Base-by-base conservation (phyloP, 139 green algal genomes). In the Pleodorina starrii region DNA sequence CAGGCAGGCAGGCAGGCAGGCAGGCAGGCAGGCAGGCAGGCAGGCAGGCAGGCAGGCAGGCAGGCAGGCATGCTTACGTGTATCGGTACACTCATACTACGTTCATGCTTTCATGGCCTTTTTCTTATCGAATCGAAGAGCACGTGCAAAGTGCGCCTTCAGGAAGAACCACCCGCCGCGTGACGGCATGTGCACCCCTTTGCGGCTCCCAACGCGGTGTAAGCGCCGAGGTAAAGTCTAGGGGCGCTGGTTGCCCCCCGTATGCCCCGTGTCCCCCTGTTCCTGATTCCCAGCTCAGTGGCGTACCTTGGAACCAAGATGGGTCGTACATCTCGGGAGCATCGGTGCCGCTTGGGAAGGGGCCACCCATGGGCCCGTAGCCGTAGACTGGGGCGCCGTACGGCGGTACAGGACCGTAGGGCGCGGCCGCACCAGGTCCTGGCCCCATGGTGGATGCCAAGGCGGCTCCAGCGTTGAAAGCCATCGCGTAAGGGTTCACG, bases 301-400 rank as follows among this genome's bases (percentile, higher is more conserved):
- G 42, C 72, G 57, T 40, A 80, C 74, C 74, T 43, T 82, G 74
- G 44, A 66, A 82, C 74, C 74, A 82, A 25, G 11, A 27, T 11
- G 44, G 27, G 43, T 82, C 74, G 44, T 82, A 82, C 74, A 44
- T 23, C n/a, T 82, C 74, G n/a, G 74, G 72, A 16, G 7, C 72
- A 7, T 80, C 72, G 7, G 69, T 10, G 38, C 12, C 72, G 29
- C 40, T 38, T 40, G 42, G 72, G 25, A 38, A 51, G 16, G 72
- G n/a, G n/a, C n/a, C 69, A 27, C 35, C 35, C 69, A 50, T 77
- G 69, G n/a, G n/a, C n/a, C 29, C 35, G 25, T 76, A 80, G 72
- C 40, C 2, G 43, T 59, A 80, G 32, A 7, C 68, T 27, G 4
- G 16, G 36, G 68, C 68, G 2, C 4, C 1, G 68, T 29, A 76